Evolutionary conservation across 306 rosid species (phyloP).

Genomic region (Erythrophleum fordii): DNA sequence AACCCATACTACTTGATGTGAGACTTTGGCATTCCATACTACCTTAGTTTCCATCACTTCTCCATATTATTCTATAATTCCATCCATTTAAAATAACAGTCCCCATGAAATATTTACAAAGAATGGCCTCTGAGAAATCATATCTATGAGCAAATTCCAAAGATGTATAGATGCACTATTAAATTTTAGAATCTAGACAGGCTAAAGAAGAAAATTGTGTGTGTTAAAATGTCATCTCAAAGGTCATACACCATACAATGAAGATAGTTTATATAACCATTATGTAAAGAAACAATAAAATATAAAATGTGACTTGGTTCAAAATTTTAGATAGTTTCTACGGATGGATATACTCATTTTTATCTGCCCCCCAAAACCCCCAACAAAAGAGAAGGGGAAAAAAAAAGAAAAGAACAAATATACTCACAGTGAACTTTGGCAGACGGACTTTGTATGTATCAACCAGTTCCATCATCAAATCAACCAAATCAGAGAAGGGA

Average conservation of each 20-base stretch:
- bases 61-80: no score
- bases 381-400: no score
- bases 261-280: constrained; percentile 6
- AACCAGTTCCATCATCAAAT: constrained; percentile 97
- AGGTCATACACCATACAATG: neutral
- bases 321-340: neutral
- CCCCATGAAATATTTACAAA: neutral
- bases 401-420: neutral
- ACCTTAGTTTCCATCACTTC: no score
- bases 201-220: neutral
- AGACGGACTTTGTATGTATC: constrained; percentile 80
- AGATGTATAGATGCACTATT: neutral
- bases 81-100: neutral
- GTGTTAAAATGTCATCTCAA: constrained; percentile 2
- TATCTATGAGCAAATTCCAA: neutral
- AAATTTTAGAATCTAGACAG: neutral
- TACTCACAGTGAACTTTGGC: constrained; percentile 95
- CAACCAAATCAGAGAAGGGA: constrained; percentile 95
- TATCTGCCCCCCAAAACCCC: neutral
- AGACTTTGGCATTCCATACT: no score
- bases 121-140: neutral
- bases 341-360: neutral
- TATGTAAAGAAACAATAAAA: no score
- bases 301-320: neutral
- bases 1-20: no score